phyloP scores from a whole-genome alignment of 148 eudicot genomes.

The Amaranthus palmeri region DNA sequence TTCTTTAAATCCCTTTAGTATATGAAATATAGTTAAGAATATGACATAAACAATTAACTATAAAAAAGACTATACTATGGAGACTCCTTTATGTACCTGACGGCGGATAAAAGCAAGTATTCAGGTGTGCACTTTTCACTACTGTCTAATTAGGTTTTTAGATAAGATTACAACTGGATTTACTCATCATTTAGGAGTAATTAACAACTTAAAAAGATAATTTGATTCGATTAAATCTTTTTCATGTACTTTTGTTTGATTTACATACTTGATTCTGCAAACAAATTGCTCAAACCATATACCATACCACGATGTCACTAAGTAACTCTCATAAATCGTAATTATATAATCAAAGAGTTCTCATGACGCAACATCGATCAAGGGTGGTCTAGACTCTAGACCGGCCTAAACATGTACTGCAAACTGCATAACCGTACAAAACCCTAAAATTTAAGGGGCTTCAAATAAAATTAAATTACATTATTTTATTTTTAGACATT shows the following conservation, averaged over 20 bases:
- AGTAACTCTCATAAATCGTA: too few relatives aligned
- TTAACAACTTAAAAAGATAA: background rate
- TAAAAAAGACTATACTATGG: background rate
- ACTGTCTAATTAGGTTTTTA: background rate
- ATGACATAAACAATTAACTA: background rate
- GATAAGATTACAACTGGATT: constrained; percentile 5
- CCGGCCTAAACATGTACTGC: too few relatives aligned
- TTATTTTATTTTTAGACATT: too few relatives aligned
- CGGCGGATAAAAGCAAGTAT: constrained; percentile 3
- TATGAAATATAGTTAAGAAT: constrained; percentile 4
- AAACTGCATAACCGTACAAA: too few relatives aligned
- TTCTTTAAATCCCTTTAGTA: too few relatives aligned
- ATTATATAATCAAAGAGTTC: too few relatives aligned
- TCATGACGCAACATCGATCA: too few relatives aligned
- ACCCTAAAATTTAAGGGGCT: too few relatives aligned
- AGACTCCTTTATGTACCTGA: background rate
- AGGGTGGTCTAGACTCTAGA: too few relatives aligned
- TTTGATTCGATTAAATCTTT: constrained; percentile 10
- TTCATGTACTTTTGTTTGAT: constrained; percentile 9
- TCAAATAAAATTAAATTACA: too few relatives aligned
- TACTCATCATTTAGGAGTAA: background rate
- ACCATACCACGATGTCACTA: too few relatives aligned
- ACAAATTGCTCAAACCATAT: constrained; percentile 13
- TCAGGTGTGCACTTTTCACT: constrained; percentile 5
- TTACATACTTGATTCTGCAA: constrained; percentile 10